These are phyloP conservation scores for Tulasnella sp. DNA, from an alignment of 768 basidiomycete species.

Conservation along the genomic window DNA sequence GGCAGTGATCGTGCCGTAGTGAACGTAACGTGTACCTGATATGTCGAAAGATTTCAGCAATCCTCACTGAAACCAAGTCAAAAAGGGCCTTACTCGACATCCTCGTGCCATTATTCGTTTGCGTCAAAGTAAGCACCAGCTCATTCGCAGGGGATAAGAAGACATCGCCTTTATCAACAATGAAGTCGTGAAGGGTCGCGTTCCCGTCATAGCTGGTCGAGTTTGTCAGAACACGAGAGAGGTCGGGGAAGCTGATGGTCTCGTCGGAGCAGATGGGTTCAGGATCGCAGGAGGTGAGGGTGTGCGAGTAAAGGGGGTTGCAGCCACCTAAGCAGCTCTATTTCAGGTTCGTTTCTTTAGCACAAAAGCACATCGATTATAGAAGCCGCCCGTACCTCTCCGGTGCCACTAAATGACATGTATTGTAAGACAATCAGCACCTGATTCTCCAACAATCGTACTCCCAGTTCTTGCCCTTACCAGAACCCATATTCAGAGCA, in stretches of 20 bases:
- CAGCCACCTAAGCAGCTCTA: conserved; percentile 79
- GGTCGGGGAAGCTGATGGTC: conserved; percentile 51
- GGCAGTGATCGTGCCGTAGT: conserved; percentile 68
- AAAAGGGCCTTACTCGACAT: conserved; percentile 32
- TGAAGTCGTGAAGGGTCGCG: conserved; percentile 4
- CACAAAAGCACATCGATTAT: not conserved
- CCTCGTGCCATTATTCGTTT: conserved; percentile 64
- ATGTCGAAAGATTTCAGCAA: not conserved
- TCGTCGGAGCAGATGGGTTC: conserved; percentile 58
- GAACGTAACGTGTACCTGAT: conserved; percentile 60
- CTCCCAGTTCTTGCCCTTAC: conserved; percentile 28
- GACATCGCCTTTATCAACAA: conserved; percentile 51
- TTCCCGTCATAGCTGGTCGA: conserved; percentile 62
- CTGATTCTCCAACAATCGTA: not conserved
- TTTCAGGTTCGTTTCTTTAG: conserved; percentile 22
- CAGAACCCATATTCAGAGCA: conserved; percentile 46
- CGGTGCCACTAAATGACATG: not conserved
- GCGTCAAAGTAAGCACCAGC: conserved; percentile 53
- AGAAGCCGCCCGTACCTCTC: not conserved
- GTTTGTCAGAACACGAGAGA: conserved; percentile 56
- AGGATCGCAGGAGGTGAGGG: conserved; percentile 54
- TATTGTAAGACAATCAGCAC: conserved; percentile 14
- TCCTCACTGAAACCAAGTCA: not conserved
- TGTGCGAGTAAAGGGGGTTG: conserved; percentile 57
- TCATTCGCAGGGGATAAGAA: conserved; percentile 37